Conservation (phyloP, 345 rosid genomes). For the Citrus unshiu region DNA sequence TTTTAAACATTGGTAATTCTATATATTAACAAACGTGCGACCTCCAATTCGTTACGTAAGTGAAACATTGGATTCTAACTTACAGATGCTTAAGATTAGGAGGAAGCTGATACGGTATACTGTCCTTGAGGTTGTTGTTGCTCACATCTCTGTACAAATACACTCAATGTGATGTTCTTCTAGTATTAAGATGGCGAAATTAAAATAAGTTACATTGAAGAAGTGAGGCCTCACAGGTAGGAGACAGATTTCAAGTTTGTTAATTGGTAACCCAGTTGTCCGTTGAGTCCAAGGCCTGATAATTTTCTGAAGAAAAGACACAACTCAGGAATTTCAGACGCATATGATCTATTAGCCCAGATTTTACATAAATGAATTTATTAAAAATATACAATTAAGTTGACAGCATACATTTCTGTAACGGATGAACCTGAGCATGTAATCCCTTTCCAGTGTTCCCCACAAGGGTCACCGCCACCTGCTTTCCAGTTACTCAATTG, state of each 20-base stretch:
- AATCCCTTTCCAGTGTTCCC: conserved; percentile 83
- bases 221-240: conserved; percentile 54
- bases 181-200: conserved; percentile 1
- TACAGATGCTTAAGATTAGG: conserved; percentile 63
- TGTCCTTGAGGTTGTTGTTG: conserved; percentile 74
- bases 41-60: neutral
- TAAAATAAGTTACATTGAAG: conserved; percentile 4
- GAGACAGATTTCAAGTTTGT: conserved; percentile 78
- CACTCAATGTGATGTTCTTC: conserved; percentile 27
- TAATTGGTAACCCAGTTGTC: conserved; percentile 84
- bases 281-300: conserved; percentile 67
- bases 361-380: neutral
- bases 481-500: conserved; percentile 67
- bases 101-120: conserved; percentile 94
- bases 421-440: conserved; percentile 77
- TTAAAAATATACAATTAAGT: neutral
- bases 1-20: neutral
- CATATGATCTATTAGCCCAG: neutral
- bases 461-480: conserved; percentile 89
- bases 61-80: conserved; percentile 15
- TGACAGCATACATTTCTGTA: conserved; percentile 76
- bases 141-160: conserved; percentile 84
- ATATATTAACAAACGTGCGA: neutral
- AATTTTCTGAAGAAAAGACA: conserved; percentile 50
- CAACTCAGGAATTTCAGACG: neutral